Conservation (phyloP, 192 early-diverging fungal genomes). For the Dissophora ornata region DNA sequence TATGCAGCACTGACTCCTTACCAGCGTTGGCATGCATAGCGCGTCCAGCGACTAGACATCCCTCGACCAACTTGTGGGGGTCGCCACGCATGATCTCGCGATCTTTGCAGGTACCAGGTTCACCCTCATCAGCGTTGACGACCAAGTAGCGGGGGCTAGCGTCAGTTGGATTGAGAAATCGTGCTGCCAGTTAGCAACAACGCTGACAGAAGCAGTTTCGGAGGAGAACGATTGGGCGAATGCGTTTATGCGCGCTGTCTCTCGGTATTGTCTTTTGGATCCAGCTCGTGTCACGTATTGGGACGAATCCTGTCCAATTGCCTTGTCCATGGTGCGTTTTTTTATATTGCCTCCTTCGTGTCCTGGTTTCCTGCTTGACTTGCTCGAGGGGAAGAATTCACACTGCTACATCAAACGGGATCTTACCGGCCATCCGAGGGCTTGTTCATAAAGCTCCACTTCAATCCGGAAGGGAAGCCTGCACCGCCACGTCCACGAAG, state of each 20-base stretch:
- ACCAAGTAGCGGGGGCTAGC: conserved; percentile 92
- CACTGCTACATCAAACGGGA: no score
- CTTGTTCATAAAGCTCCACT: conserved; percentile 99
- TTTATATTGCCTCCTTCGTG: no score
- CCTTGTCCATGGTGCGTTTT: no score
- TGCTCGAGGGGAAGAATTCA: no score
- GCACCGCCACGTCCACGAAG: conserved; percentile 96
- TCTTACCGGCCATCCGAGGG: conserved; percentile 78
- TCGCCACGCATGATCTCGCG: conserved; percentile 95
- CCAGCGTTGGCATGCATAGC: conserved; percentile 96
- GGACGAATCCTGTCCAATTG: no score
- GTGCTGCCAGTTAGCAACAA: no score
- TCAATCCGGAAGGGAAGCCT: conserved; percentile 97
- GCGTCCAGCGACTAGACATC: conserved; percentile 94
- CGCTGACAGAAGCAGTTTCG: no score
- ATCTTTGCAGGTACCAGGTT: conserved; percentile 95
- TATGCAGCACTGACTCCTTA: conserved; percentile 8
- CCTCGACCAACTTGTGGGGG: conserved; percentile 95
- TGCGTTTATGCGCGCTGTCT: background rate
- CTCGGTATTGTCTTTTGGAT: no score
- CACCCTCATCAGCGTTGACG: conserved; percentile 98
- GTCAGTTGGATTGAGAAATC: background rate
- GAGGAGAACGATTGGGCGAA: no score
- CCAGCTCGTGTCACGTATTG: no score
- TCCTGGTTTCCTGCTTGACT: no score